Base-by-base conservation (phyloP, 129 eudicot species). In the Sambucus nigra region DNA sequence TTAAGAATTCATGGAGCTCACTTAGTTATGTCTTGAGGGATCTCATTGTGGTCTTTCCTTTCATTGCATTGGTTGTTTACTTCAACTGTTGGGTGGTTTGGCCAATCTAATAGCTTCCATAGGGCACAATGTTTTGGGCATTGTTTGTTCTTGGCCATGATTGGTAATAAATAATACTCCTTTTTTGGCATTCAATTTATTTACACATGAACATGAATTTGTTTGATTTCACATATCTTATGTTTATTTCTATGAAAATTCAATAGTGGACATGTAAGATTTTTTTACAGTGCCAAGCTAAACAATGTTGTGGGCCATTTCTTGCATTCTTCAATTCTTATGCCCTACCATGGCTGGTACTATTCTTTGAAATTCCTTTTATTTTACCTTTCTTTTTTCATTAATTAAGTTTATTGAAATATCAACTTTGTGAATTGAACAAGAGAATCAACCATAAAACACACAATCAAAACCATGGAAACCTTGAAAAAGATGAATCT, bases 361-460 rank as follows among this genome's bases (percentile, higher is more conserved):
- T 26, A 53, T 40, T 54, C n/a, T n/a, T n/a, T n/a, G n/a, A n/a
- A n/a, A n/a, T n/a, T n/a, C n/a, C n/a, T n/a, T n/a, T n/a, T n/a
- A n/a, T 42, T 35, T 6, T 54, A 21, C 46, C 35, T 19, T 47
- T 16, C 52, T 51, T 47, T 20, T 13, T 27, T 5, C 24, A 40
- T 40, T 40, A 3, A 8, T 3, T 7, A 5, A 4, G 0, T 58
- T 33, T 45, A 49, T 45, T 6, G 38, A n/a, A n/a, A n/a, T n/a
- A n/a, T n/a, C n/a, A n/a, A n/a, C n/a, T n/a, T n/a, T n/a, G n/a
- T n/a, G n/a, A 11, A 31, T 31, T 31, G 5, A 5, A 22, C 32
- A 78, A 86, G 92, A 56, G 92, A 65, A 82, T 82, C 23, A 82
- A 86, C 44, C 92, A 82, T 32, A 74, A 77, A 53, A 82, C 92